Conservation (phyloP, 1,284 basidiomycete species). For the Neonothopanus nambi region DNA sequence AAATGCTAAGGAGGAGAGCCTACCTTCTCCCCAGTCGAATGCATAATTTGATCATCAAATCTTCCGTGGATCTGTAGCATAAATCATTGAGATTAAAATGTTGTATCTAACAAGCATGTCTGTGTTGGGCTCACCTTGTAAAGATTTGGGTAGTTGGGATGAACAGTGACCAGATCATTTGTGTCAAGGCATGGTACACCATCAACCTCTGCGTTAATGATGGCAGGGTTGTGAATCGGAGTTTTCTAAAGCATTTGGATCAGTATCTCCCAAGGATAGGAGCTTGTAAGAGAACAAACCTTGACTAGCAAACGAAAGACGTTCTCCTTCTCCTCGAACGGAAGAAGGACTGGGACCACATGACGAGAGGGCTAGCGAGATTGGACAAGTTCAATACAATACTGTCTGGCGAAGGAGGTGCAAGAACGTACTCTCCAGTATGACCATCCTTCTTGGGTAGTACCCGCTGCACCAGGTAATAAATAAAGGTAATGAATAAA, state of each 20-base stretch:
- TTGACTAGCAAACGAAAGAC: background rate
- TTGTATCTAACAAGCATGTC: too few relatives aligned
- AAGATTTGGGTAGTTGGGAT: background rate
- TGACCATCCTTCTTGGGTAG: background rate
- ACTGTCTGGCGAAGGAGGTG: too few relatives aligned
- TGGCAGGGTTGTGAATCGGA: background rate
- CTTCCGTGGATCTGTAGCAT: background rate
- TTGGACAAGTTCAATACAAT: too few relatives aligned
- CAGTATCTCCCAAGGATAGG: background rate
- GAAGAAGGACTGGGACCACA: background rate
- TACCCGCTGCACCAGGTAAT: too few relatives aligned
- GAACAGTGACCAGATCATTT: background rate
- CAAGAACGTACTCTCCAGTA: background rate
- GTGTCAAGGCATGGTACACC: background rate
- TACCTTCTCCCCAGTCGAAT: slow-evolving; percentile 17
- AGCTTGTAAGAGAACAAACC: background rate
- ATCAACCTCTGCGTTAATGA: background rate
- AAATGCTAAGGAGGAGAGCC: background rate
- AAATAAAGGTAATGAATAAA: too few relatives aligned
- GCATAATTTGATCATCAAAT: slow-evolving; percentile 9
- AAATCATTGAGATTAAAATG: too few relatives aligned
- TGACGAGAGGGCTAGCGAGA: background rate
- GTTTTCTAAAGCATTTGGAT: background rate
- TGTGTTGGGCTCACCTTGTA: background rate
- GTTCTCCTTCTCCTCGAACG: background rate